Evolutionary conservation across 441 rosid species (phyloP).

Genomic region (Syzygium syzygioides): DNA sequence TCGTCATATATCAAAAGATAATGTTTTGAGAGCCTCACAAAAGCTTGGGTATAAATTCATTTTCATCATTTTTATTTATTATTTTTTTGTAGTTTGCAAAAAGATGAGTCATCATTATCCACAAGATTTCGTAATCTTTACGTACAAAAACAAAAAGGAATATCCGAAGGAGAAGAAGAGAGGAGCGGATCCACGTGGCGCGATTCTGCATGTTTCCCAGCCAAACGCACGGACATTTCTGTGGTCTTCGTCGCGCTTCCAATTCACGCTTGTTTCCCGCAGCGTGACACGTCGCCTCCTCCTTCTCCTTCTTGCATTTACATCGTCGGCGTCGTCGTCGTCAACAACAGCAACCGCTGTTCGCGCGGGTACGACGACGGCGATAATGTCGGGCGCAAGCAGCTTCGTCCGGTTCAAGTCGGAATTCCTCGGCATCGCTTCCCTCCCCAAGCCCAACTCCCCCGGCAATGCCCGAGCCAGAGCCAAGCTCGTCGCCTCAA

Average conservation of each 20-base stretch:
- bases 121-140: not conserved
- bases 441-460: not conserved
- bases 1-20: not conserved
- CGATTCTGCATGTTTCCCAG: not conserved
- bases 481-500: not conserved
- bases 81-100: not conserved
- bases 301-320: not conserved
- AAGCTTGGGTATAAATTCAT: not conserved
- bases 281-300: not conserved
- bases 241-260: not conserved
- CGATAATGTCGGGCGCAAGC: not conserved
- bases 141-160: not conserved
- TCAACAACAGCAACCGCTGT: not conserved
- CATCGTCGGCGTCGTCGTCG: not conserved
- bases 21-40: not conserved
- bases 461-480: not conserved
- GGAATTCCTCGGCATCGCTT: slow-evolving; percentile 4
- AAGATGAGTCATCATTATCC: not conserved
- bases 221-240: not conserved
- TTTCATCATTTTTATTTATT: not conserved
- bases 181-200: not conserved
- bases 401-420: slow-evolving; percentile 3
- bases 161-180: not conserved
- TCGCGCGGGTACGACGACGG: not conserved
- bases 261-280: not conserved